Percentiles rank a stretch among this genome's conserved stretches.
phyloP scores from a whole-genome alignment of 2,329 filamentous ascomycete genomes.

The Penicillium hesseltinei region DNA sequence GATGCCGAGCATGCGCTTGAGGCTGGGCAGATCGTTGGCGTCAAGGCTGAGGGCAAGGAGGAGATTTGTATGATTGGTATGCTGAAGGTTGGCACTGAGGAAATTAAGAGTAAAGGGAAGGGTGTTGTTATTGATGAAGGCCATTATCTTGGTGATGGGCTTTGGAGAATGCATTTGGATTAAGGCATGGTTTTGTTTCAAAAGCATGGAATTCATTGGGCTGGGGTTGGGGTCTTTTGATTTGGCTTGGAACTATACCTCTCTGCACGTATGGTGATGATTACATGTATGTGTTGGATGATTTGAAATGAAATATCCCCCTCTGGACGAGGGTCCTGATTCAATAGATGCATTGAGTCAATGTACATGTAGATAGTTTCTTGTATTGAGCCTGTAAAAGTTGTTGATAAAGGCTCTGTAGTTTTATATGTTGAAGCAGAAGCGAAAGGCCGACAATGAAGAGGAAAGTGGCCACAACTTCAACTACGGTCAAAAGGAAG shows the following conservation, averaged over 20 bases:
- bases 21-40: constrained; percentile 79
- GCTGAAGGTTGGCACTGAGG: constrained; percentile 78
- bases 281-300: constrained; percentile 4
- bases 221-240: neutral
- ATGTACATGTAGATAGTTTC: neutral
- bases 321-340: neutral
- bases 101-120: constrained; percentile 93
- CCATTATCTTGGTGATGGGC: constrained; percentile 89
- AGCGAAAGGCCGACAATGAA: too few species aligned
- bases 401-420: neutral
- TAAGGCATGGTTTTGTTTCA: constrained; percentile 27
- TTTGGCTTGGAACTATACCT: neutral
- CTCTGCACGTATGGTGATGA: constrained; percentile 1
- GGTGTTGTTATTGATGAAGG: constrained; percentile 90
- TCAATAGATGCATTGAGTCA: neutral
- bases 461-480: too few species aligned
- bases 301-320: constrained; percentile 6
- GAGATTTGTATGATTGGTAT: constrained; percentile 85
- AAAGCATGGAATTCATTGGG: neutral
- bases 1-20: constrained; percentile 62
- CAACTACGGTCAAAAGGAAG: too few species aligned
- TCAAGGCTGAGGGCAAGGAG: constrained; percentile 90
- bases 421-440: neutral
- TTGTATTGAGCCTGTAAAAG: neutral
- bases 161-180: constrained; percentile 72